Base-by-base conservation (phyloP, 169 alveolate genomes). In the Plasmodium berghei region DNA sequence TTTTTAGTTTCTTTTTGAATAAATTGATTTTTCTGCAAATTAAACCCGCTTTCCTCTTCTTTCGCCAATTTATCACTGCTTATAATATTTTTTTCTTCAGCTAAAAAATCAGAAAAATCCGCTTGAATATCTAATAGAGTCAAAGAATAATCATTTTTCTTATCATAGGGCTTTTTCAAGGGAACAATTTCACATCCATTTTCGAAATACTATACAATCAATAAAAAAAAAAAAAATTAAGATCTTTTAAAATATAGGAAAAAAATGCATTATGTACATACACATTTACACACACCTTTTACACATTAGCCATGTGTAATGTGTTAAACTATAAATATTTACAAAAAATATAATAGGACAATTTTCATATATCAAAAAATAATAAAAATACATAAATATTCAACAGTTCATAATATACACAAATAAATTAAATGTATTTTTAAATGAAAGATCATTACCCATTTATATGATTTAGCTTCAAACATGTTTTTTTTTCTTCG, bases 121-220 rank as follows among this genome's bases (percentile, higher is more conserved):
- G 90, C 90, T 49, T 83, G 90, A n/a, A 83, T 83, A 54, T 83
- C 90, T 56, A 83, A 42, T 1, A 83, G 64, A 12, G 71, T 83
- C 34, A 83, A 42, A 28, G 90, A 83, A 52, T 83, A 67, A 42
- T 66, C 70, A 20, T 48, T 55, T 22, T 56, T 83, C 28, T 59
- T 49, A 61, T 48, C 48, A 14, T 34, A 40, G 18, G 73, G 62
- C 40, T 52, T 69, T 48, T 83, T 83, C 72, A 83, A 52, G 16
- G 90, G 90, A 5, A 83, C 83, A 4, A 83, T 67, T 67, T 83
- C 90, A 34, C 90, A 83, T 5, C 90, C 90, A 9, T 83, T 66
- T 61, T 83, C 90, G 18, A 83, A 62, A 49, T 83, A 83, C 90
- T 83, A 55, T 20, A 1, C 9, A 58, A n/a, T 42, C 20, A 14